Conservation (phyloP, 2,329 filamentous ascomycete species). For the Xylaria multiplex region DNA sequence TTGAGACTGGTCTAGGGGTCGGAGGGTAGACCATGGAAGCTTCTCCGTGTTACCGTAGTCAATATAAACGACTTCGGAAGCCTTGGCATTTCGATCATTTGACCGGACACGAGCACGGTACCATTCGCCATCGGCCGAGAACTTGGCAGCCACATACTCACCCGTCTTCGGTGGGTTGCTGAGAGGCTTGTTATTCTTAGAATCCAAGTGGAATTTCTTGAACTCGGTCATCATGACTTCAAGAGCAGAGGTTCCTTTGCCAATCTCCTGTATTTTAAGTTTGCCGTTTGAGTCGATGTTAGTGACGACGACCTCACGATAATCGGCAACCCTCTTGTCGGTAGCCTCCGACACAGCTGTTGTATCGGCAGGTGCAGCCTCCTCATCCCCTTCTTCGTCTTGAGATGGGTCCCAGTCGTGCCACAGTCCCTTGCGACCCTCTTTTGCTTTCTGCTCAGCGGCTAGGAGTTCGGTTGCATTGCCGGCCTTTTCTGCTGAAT, state of each 20-base stretch:
- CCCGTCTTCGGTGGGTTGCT: conserved; percentile 85
- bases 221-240: conserved; percentile 92
- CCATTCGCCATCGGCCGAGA: conserved; percentile 90
- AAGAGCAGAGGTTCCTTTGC: conserved; percentile 83
- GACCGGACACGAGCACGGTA: conserved; percentile 91
- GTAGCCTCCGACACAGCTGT: conserved; percentile 63
- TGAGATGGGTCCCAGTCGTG: conserved; percentile 92
- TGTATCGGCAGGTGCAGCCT: conserved; percentile 61
- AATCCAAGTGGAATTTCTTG: conserved; percentile 87
- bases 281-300: conserved; percentile 84
- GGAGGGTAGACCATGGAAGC: conserved; percentile 83
- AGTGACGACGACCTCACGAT: conserved; percentile 92
- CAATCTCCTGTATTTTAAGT: conserved; percentile 91
- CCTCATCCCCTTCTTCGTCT: conserved; percentile 72
- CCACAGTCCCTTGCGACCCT: conserved; percentile 88
- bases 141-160: conserved; percentile 90
- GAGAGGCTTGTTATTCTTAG: conserved; percentile 79
- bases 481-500: conserved; percentile 94
- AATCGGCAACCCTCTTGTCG: conserved; percentile 79
- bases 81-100: conserved; percentile 90
- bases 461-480: conserved; percentile 87
- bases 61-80: conserved; percentile 90
- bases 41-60: conserved; percentile 97
- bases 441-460: conserved; percentile 90
- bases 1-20: conserved; percentile 79